These are phyloP conservation scores for Botrytis tulipae DNA, from an alignment of 2,329 filamentous ascomycete genomes.

Conservation along the genomic window DNA sequence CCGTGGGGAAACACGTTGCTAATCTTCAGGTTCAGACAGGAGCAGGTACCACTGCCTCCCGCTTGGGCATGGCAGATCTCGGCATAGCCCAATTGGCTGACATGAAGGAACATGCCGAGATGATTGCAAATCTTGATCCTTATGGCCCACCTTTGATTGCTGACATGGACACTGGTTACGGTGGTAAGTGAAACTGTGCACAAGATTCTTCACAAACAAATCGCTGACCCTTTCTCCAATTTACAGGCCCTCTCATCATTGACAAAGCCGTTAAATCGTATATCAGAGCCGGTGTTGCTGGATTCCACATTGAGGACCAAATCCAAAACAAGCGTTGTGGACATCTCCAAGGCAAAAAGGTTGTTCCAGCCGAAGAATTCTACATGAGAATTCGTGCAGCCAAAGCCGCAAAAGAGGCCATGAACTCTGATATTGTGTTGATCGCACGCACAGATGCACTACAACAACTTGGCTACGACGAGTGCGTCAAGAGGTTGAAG, in stretches of 20 bases:
- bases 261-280: conserved; percentile 54
- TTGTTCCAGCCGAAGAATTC: conserved; percentile 53
- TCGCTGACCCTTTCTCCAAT: not conserved
- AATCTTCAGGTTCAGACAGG: conserved; percentile 33
- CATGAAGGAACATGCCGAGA: conserved; percentile 53
- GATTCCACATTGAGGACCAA: conserved; percentile 62
- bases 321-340: conserved; percentile 64
- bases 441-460: conserved; percentile 64
- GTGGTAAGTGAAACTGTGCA: conserved; percentile 32
- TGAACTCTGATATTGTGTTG: conserved; percentile 57
- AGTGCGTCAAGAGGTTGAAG: conserved; percentile 50
- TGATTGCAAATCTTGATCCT: conserved; percentile 51
- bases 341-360: conserved; percentile 58
- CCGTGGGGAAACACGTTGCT: not conserved
- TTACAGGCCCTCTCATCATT: conserved; percentile 42
- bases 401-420: conserved; percentile 47
- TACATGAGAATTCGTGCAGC: conserved; percentile 58
- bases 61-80: conserved; percentile 49
- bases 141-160: conserved; percentile 50
- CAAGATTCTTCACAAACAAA: not conserved
- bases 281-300: conserved; percentile 55
- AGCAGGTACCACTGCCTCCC: conserved; percentile 49
- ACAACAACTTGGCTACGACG: conserved; percentile 56
- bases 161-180: conserved; percentile 51
- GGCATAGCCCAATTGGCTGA: conserved; percentile 51